Evolutionary conservation across 2,329 filamentous ascomycete species (phyloP), one percentile per base, ranked within the genome.

Genomic region (Cercospora berteroae): DNA sequence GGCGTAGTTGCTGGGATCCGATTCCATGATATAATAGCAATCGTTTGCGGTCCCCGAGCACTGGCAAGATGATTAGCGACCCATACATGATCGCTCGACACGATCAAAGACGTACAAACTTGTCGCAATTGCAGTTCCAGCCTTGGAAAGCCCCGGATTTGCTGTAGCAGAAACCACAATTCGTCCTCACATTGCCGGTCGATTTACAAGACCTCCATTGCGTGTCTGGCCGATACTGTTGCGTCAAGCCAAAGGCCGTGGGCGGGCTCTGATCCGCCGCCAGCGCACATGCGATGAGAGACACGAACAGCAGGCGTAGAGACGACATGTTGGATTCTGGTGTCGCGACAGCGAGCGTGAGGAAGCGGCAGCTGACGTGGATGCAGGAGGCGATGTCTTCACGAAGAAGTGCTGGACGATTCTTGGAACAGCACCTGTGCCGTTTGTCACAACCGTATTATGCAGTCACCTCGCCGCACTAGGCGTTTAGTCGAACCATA

Each of bases 101-200:
- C 18, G n/a, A 33, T 20, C 12, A 56, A 18, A 13, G 55, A 65
- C 64, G 23, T 44, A 65, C 64, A 39, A 66, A 66, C 36, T 60
- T 66, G 20, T 62, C 64, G 44, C 64, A 66, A 44, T 60, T 61
- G 31, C 64, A 66, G 39, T 66, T 66, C 58, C 64, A 66, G 16
- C 64, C 64, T 44, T 42, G 44, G n/a, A 66, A 66, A 12, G 13
- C 57, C 4, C 44, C 57, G 5, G 56, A 42, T 6, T 6, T 18
- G 31, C 63, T 31, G 33, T 66, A 66, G 33, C 64, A 66, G 20
- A 66, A 66, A 23, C 64, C 64, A 23, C 64, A 66, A 16, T 66
- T 66, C 29, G 64, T 61, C 33, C 36, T 61, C 42, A 56, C 44
- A 44, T 64, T 36, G 12, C 56, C 48, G 2, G 64, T 61, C 20